phyloP scores from a whole-genome alignment of 345 rosid species.

The Laguncularia racemosa region DNA sequence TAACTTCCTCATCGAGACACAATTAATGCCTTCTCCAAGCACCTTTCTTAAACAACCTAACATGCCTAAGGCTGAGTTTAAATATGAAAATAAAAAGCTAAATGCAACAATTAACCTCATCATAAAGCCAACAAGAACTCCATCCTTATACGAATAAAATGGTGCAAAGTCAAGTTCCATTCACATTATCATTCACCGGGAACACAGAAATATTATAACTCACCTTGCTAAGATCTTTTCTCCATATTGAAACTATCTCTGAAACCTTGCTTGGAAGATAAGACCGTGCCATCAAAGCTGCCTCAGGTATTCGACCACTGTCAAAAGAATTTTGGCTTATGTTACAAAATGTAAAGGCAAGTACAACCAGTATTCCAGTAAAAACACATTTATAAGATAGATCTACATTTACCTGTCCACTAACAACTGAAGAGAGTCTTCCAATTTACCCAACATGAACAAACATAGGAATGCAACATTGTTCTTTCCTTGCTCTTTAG shows the following conservation, averaged over 20 bases:
- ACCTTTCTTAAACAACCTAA: too few relatives aligned
- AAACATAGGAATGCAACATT: slow-evolving; percentile 94
- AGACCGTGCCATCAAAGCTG: slow-evolving; percentile 98
- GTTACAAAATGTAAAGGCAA: too few relatives aligned
- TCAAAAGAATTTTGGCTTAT: too few relatives aligned
- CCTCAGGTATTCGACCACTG: slow-evolving; percentile 99
- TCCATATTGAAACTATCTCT: slow-evolving; percentile 92
- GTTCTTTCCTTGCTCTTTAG: slow-evolving; percentile 95
- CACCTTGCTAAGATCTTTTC: slow-evolving; percentile 92
- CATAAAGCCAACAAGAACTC: too few relatives aligned
- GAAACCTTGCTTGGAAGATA: slow-evolving; percentile 99
- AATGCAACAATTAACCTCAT: too few relatives aligned
- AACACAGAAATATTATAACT: slow-evolving; percentile 1
- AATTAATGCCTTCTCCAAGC: too few relatives aligned
- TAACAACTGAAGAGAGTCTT: slow-evolving; percentile 86
- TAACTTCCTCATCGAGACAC: too few relatives aligned
- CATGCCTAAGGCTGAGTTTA: too few relatives aligned
- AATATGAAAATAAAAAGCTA: too few relatives aligned
- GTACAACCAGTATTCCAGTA: too few relatives aligned
- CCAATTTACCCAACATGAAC: slow-evolving; percentile 90
- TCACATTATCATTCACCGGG: not conserved
- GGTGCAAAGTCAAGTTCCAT: too few relatives aligned
- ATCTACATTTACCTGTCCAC: slow-evolving; percentile 67
- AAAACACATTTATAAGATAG: not conserved
- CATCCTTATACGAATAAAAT: too few relatives aligned